phyloP scores from a whole-genome alignment of 129 eudicot genomes.

The Lactuca sativa region DNA sequence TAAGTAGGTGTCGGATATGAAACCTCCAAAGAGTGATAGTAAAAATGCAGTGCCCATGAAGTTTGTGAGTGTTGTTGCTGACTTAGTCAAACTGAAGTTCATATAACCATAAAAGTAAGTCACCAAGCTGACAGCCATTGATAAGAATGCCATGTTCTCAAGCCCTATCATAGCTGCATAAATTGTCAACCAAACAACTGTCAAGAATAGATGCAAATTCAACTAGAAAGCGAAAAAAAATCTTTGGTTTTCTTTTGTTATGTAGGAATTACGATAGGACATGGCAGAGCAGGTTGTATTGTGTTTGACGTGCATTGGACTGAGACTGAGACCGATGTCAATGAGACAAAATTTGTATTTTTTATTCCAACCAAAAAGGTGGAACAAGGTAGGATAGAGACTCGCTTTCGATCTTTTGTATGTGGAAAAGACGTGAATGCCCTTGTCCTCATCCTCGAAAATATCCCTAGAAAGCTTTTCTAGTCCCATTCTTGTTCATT shows the following conservation, averaged over 20 bases:
- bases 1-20: slow-evolving; percentile 74
- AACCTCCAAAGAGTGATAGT: slow-evolving; percentile 67
- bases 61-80: slow-evolving; percentile 73
- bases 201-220: slow-evolving; percentile 5
- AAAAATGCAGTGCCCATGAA: slow-evolving; percentile 69
- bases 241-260: neutral
- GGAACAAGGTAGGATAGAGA: too few relatives aligned
- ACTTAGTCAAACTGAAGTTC: slow-evolving; percentile 83
- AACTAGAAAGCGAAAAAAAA: neutral
- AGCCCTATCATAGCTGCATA: slow-evolving; percentile 61
- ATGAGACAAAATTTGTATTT: too few relatives aligned
- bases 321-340: neutral
- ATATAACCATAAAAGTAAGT: slow-evolving; percentile 72
- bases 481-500: too few relatives aligned
- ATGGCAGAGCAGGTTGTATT: neutral
- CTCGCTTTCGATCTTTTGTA: too few relatives aligned
- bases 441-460: neutral
- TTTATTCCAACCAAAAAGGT: too few relatives aligned
- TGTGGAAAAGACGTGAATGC: neutral
- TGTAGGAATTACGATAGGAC: neutral
- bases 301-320: neutral
- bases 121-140: slow-evolving; percentile 61
- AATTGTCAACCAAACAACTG: slow-evolving; percentile 1
- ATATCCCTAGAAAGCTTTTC: too few relatives aligned
- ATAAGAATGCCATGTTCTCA: slow-evolving; percentile 64